phyloP scores from a whole-genome alignment of 352 stramenopile species.

The Phytopythium ostracodes region DNA sequence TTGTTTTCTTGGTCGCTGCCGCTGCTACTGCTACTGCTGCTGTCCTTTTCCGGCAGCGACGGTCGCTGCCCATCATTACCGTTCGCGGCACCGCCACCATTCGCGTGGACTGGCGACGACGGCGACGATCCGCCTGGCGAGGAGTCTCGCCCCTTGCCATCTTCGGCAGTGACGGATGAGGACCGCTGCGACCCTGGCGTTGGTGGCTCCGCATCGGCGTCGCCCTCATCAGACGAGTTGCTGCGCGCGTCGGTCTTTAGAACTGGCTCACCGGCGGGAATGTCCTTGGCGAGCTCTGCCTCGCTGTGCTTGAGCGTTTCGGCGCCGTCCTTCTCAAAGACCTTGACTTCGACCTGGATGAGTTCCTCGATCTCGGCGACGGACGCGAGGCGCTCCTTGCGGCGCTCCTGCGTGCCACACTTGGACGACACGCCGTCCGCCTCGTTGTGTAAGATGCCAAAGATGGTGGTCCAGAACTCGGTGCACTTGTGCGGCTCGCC shows the following conservation, averaged over 20 bases:
- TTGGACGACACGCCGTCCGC: constrained; percentile 39
- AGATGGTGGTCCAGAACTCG: constrained; percentile 69
- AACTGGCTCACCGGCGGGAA: background rate
- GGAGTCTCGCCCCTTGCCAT: constrained; percentile 12
- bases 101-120: background rate
- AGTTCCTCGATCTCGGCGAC: constrained; percentile 70
- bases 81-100: background rate
- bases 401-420: constrained; percentile 29
- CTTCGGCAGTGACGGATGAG: constrained; percentile 13
- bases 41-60: constrained; percentile 11
- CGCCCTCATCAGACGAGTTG: constrained; percentile 31
- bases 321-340: constrained; percentile 65
- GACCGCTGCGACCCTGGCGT: constrained; percentile 12
- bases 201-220: constrained; percentile 6
- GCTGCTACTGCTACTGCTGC: constrained; percentile 14
- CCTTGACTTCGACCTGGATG: constrained; percentile 71
- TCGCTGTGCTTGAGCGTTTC: constrained; percentile 64
- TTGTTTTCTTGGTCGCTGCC: constrained; percentile 12
- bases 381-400: constrained; percentile 38
- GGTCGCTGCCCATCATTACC: background rate
- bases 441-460: constrained; percentile 59
- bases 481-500: constrained; percentile 48
- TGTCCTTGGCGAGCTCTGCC: constrained; percentile 37
- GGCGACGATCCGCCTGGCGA: constrained; percentile 3
- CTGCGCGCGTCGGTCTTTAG: constrained; percentile 1